Percentiles rank a stretch among this genome's conserved stretches.
These are phyloP conservation scores for Globisporangium recalcitrans DNA, from an alignment of 352 stramenopile species.

Conservation along the genomic window DNA sequence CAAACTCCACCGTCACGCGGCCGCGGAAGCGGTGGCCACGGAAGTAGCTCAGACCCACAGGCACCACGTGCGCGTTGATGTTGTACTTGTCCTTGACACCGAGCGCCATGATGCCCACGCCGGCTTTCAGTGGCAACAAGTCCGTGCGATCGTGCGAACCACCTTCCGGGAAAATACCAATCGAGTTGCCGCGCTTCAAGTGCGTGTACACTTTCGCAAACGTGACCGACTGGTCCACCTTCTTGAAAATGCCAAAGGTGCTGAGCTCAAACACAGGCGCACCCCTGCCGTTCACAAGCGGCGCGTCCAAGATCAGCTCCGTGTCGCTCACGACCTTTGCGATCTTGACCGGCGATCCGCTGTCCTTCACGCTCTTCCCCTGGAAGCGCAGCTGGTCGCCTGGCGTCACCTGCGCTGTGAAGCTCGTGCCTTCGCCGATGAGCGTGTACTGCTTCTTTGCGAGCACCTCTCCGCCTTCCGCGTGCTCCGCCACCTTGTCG, in stretches of 20 bases:
- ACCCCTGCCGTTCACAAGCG: conserved; percentile 32
- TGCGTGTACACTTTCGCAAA: conserved; percentile 91
- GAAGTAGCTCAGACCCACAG: conserved; percentile 98
- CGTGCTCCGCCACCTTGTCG: conserved; percentile 20
- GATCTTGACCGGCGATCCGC: conserved; percentile 80
- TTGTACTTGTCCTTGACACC: conserved; percentile 95
- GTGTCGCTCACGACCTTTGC: conserved; percentile 82
- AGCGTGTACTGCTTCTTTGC: conserved; percentile 39
- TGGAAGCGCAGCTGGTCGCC: conserved; percentile 81
- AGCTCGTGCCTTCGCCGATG: conserved; percentile 62
- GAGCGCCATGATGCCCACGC: conserved; percentile 97
- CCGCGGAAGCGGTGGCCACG: conserved; percentile 94
- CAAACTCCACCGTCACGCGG: conserved; percentile 96
- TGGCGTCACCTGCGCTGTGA: conserved; percentile 64
- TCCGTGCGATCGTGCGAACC: conserved; percentile 97
- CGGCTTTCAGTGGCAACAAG: conserved; percentile 95
- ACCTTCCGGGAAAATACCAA: conserved; percentile 98
- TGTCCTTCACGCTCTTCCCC: conserved; percentile 75
- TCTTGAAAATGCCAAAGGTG: conserved; percentile 87
- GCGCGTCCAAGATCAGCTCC: conserved; percentile 60
- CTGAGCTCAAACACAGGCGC: conserved; percentile 33
- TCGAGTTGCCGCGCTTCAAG: conserved; percentile 85
- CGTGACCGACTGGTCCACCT: conserved; percentile 89
- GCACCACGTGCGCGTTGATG: conserved; percentile 94
- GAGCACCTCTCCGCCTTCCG: conserved; percentile 5